Conservation (phyloP, 2,329 filamentous ascomycete genomes). For the Claviceps capensis region DNA sequence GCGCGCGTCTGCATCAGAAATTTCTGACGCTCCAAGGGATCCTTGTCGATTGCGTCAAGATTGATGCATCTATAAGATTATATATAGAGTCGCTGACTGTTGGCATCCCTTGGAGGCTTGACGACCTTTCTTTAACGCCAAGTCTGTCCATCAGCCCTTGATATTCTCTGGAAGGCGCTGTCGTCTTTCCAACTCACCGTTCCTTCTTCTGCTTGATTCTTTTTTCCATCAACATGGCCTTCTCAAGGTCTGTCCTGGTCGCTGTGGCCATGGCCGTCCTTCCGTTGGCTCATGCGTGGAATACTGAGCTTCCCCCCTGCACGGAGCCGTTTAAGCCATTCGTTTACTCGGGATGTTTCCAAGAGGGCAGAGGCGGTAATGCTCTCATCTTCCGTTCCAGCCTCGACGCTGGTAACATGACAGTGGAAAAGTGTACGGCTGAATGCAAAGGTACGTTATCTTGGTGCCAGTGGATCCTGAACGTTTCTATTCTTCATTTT, state of each 20-base stretch:
- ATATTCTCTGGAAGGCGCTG: no score
- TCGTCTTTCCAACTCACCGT: not conserved
- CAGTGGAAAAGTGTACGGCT: conserved; percentile 31
- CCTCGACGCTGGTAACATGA: conserved; percentile 26
- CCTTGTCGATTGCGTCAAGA: not conserved
- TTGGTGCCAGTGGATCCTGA: not conserved
- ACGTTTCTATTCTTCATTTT: not conserved
- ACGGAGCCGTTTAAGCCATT: conserved; percentile 31
- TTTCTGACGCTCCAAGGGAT: not conserved
- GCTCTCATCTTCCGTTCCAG: conserved; percentile 29
- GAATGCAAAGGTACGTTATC: conserved; percentile 31
- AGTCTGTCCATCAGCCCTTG: not conserved
- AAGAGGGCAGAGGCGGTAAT: conserved; percentile 20
- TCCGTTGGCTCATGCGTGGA: conserved; percentile 23
- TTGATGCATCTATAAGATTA: not conserved
- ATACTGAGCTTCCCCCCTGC: conserved; percentile 31
- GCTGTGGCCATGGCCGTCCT: conserved; percentile 22
- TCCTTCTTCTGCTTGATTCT: not conserved
- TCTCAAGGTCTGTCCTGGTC: conserved; percentile 13
- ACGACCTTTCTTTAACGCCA: not conserved
- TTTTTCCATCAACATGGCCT: conserved; percentile 5
- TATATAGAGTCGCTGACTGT: not conserved
- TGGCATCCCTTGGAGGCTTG: not conserved
- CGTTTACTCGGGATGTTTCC: conserved; percentile 33
- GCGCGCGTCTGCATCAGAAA: not conserved